phyloP scores from a whole-genome alignment of 2,329 filamentous ascomycete species.

The Talaromyces sp. region DNA sequence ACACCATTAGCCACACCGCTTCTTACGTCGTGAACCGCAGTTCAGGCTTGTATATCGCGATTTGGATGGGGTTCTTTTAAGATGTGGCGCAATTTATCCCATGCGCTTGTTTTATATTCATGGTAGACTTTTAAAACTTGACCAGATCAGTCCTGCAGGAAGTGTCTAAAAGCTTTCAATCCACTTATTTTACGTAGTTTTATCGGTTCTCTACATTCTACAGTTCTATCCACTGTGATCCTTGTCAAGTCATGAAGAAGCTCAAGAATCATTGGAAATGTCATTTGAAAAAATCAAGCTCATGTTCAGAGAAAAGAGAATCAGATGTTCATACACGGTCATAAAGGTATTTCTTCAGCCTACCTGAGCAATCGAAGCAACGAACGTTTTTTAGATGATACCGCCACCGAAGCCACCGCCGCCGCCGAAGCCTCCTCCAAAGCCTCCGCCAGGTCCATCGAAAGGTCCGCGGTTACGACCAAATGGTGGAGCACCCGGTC shows the following conservation, averaged over 20 bases:
- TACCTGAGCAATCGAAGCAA: not conserved
- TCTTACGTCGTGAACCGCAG: conserved; percentile 1
- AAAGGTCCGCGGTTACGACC: conserved; percentile 50
- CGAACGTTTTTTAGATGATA: conserved; percentile 37
- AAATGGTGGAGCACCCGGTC: conserved; percentile 63
- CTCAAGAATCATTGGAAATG: too few species aligned
- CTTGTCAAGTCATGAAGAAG: too few species aligned
- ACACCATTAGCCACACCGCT: conserved; percentile 27
- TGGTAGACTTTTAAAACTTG: too few species aligned
- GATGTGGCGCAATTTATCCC: too few species aligned
- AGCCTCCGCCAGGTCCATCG: conserved; percentile 45
- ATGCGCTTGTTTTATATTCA: not conserved
- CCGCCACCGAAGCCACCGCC: conserved; percentile 51
- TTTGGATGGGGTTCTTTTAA: not conserved
- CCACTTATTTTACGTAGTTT: too few species aligned
- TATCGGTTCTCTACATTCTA: too few species aligned
- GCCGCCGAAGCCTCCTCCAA: conserved; percentile 28
- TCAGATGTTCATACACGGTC: too few species aligned
- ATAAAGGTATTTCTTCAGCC: not conserved
- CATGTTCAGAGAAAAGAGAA: too few species aligned
- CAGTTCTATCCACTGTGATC: too few species aligned
- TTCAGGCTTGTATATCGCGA: not conserved
- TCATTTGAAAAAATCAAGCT: too few species aligned
- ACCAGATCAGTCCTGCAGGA: too few species aligned
- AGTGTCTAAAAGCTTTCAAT: too few species aligned